Evolutionary conservation across 1,284 basidiomycete species (phyloP), one percentile per base, ranked within the genome.

Genomic region (Rhizopogon hawkerae): DNA sequence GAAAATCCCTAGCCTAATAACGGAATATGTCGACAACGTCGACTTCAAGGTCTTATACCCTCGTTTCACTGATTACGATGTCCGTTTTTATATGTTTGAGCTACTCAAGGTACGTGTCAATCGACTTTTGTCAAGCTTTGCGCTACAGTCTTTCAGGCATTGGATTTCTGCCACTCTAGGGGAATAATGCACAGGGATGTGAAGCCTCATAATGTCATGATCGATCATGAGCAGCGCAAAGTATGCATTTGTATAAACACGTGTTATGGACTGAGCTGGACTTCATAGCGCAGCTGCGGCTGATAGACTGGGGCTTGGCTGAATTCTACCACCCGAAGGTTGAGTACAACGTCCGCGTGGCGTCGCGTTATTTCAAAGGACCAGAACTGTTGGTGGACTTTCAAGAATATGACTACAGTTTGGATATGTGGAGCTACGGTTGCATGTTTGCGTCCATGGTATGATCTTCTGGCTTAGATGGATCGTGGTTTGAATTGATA

Each of bases 401-500:
- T 74, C 93, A 97, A 67, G 92, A 96, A 68, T 98, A 96, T 62
- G 94, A 96, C 68, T 95, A 96, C 65, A 90, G 87, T 66, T 68
- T 94, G 57, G 95, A 98, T 68, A 92, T 98, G 90, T 98, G 95
- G 95, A 93, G 90, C 69, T 83, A 92, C 60, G 95, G 95, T 5
- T 98, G 95, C 69, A 98, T 97, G 92, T 97, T 97, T 67, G 92
- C 92, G 10, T 92, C 89, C n/a, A 96, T 98, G 92, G 92, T 92
- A 59, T 56, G 76, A 62, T 34, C 21, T 11, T 38, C 41, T 36
- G 38, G 45, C 13, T 14, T 29, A 8, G 6, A 16, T 2, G 26
- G 26, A 42, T 42, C 8, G 13, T 43, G 41, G 21, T 21, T 42
- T 4, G 16, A 31, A 18, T 33, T 43, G 49, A 41, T 54, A 48